Evolutionary conservation across 192 early-diverging fungal species (phyloP).

Genomic region (Backusella circina): DNA sequence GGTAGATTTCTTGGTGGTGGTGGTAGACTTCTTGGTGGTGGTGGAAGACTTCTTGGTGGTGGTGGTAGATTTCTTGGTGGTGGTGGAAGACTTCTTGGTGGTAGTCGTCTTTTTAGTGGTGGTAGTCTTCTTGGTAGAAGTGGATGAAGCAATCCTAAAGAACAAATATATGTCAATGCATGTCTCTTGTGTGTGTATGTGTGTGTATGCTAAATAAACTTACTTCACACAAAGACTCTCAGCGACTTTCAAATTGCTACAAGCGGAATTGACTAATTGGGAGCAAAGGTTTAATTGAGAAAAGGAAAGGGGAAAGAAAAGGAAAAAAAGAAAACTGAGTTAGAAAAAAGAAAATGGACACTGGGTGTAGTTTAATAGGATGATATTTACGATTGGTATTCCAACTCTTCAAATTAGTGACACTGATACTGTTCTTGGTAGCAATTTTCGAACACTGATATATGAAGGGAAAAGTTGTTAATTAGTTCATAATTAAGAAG

Average conservation of each 20-base stretch:
- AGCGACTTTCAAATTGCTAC: conserved; percentile 19
- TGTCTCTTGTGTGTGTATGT: too few relatives aligned
- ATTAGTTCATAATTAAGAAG: background rate
- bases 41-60: background rate
- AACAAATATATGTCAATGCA: background rate
- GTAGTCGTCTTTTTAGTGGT: background rate
- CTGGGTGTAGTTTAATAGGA: background rate
- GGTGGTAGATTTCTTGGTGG: conserved; percentile 12
- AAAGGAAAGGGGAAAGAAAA: too few relatives aligned
- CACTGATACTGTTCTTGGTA: background rate
- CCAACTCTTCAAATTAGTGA: conserved; percentile 11
- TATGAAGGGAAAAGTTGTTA: background rate
- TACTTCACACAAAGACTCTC: conserved; percentile 19
- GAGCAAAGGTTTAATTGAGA: too few relatives aligned
- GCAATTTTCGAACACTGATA: conserved; percentile 9
- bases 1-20: background rate
- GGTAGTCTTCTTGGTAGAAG: background rate
- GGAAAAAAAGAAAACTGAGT: background rate
- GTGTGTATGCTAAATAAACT: background rate
- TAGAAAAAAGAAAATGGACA: background rate
- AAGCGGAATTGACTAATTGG: conserved; percentile 14
- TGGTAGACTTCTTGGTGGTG: background rate
- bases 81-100: background rate
- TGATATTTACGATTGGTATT: conserved; percentile 13
- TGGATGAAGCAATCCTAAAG: background rate